phyloP scores from a whole-genome alignment of 2,329 filamentous ascomycete genomes.

The Boeremia exigua region DNA sequence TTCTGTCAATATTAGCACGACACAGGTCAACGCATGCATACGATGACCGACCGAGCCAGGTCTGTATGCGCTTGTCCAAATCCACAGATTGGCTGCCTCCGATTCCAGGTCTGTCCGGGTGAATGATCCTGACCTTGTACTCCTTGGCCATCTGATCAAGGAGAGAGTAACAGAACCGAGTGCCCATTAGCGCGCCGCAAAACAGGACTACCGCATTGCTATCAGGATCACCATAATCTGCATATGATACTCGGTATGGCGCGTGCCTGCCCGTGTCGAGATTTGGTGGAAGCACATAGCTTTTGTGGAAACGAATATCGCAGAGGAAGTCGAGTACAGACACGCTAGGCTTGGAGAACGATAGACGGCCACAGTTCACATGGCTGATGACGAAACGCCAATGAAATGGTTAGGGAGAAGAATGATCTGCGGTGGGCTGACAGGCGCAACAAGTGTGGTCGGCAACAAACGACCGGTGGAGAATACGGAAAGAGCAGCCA shows the following conservation, averaged over 20 bases:
- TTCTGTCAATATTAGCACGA: constrained; percentile 25
- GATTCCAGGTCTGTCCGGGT: constrained; percentile 39
- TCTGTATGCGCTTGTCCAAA: constrained; percentile 31
- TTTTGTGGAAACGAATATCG: constrained; percentile 36
- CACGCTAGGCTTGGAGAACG: constrained; percentile 10
- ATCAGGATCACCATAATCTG: constrained; percentile 37
- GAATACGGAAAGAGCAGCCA: not conserved
- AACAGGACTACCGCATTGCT: constrained; percentile 40
- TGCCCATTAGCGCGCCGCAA: constrained; percentile 38
- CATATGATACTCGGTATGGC: constrained; percentile 36
- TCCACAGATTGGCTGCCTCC: constrained; percentile 35
- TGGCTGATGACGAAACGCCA: not conserved
- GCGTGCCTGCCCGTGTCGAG: constrained; percentile 21
- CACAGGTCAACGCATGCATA: not conserved
- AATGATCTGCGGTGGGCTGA: not conserved
- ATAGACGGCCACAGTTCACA: not conserved
- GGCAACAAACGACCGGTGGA: not conserved
- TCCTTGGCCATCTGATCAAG: constrained; percentile 36
- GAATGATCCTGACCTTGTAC: constrained; percentile 37
- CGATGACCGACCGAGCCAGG: constrained; percentile 35
- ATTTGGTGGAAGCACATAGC: constrained; percentile 31
- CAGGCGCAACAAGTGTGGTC: not conserved
- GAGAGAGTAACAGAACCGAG: constrained; percentile 32
- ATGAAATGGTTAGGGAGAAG: not conserved
- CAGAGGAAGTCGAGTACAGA: constrained; percentile 37